These are phyloP conservation scores for Cicer judaicum DNA, from an alignment of 306 rosid genomes.

Conservation along the genomic window DNA sequence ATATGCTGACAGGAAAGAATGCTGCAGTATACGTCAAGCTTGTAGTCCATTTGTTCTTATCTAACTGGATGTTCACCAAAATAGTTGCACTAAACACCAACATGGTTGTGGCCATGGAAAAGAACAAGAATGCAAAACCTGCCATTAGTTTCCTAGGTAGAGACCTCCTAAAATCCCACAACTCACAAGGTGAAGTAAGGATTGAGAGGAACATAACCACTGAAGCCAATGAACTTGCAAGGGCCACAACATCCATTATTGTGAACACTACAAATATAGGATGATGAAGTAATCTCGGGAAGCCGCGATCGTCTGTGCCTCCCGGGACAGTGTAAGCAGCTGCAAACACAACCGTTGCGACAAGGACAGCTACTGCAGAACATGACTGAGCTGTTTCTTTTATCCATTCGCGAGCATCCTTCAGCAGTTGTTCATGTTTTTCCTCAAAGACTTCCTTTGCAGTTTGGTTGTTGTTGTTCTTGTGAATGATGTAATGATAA, in stretches of 20 bases:
- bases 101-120: slow-evolving; percentile 56
- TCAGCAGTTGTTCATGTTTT: slow-evolving; percentile 33
- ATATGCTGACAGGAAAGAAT: slow-evolving; percentile 43
- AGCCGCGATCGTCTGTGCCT: slow-evolving; percentile 40
- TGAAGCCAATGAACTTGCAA: slow-evolving; percentile 47
- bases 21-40: slow-evolving; percentile 45
- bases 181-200: slow-evolving; percentile 51
- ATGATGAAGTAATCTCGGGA: slow-evolving; percentile 44
- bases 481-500: slow-evolving; percentile 44
- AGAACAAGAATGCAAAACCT: slow-evolving; percentile 48
- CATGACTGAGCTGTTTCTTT: slow-evolving; percentile 58
- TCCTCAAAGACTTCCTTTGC: slow-evolving; percentile 44
- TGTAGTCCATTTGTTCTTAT: slow-evolving; percentile 43
- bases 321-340: slow-evolving; percentile 54
- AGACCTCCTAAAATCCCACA: slow-evolving; percentile 50
- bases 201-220: slow-evolving; percentile 52
- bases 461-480: slow-evolving; percentile 34
- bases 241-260: slow-evolving; percentile 47
- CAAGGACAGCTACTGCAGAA: slow-evolving; percentile 52
- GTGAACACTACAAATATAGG: slow-evolving; percentile 48
- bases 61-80: slow-evolving; percentile 42
- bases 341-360: slow-evolving; percentile 49
- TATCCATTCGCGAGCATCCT: slow-evolving; percentile 46
- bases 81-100: slow-evolving; percentile 46
- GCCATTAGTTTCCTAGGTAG: slow-evolving; percentile 49